Evolutionary conservation across 352 stramenopile genomes (phyloP), one percentile per base, ranked within the genome.

Genomic region (Pythium graminicola): DNA sequence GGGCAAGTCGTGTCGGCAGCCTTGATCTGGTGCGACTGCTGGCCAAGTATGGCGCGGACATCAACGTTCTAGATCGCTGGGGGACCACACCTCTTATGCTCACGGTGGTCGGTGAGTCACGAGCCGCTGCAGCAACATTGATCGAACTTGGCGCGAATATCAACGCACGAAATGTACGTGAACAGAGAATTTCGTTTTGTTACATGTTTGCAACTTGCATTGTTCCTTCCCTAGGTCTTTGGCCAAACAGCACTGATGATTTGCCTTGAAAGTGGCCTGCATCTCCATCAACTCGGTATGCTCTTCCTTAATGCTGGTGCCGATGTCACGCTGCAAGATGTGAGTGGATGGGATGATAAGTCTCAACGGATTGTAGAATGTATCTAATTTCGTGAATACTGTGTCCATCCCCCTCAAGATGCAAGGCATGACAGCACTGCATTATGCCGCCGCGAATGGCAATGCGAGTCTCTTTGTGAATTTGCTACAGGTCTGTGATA

Each of bases 61-160:
- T 92, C 28, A 86, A 92, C 28, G 65, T 85, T 2, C 68, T 85
- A 65, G 81, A 92, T 28, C 68, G 69, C 14, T 90, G 79, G 79
- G 73, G 79, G 13, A 90, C 77, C 3, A 90, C 79, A 11, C 78
- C 81, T 6, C 65, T 92, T 26, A 92, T 92, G 76, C 44, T 92
- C 50, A 86, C 76, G 1, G 77, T 89, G 8, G 64, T 89, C 5
- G 81, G 81, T 16, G 78, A 89, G 43, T 89, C 65, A 39, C 77
- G 77, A 43, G 43, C 54, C 9, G 78, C 73, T 40, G 72, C 73
- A 6, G 57, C 71, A 45, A 83, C 65, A 13, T 57, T 92, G 13
- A 83, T 92, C n/a, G 78, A 89, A 50, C 57, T 92, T 2, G 79
- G 76, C 7, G 81, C 81, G 14, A 72, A 76, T 17, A 62, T 89